phyloP scores from a whole-genome alignment of 768 basidiomycete genomes.

The Tylopilus sp. region DNA sequence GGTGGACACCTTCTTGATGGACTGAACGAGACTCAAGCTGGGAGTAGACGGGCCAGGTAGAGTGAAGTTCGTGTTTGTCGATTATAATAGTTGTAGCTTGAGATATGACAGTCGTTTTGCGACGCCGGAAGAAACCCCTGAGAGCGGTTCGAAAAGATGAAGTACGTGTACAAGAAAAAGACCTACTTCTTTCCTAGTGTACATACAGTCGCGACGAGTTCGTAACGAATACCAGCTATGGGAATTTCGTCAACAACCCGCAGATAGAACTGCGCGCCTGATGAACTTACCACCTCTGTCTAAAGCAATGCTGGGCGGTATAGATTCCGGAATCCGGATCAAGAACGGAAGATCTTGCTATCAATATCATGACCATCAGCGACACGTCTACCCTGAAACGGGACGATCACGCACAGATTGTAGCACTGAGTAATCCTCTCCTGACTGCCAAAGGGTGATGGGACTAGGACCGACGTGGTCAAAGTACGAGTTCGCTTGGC shows the following conservation, averaged over 20 bases:
- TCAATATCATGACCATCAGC: neutral
- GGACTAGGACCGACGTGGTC: slow-evolving; percentile 83
- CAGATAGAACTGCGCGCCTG: neutral
- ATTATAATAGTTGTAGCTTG: slow-evolving; percentile 72
- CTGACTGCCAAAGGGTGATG: slow-evolving; percentile 63
- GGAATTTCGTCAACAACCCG: neutral
- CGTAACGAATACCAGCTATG: slow-evolving; percentile 81
- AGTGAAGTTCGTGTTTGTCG: slow-evolving; percentile 91
- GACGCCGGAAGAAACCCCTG: slow-evolving; percentile 76
- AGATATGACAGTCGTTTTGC: slow-evolving; percentile 67
- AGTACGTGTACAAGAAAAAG: neutral
- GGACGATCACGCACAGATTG: slow-evolving; percentile 45
- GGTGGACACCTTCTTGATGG: slow-evolving; percentile 63
- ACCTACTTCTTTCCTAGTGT: slow-evolving; percentile 80
- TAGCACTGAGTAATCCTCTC: neutral
- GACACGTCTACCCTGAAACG: neutral
- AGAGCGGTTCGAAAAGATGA: neutral
- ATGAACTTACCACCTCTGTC: slow-evolving; percentile 61
- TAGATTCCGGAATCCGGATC: slow-evolving; percentile 88
- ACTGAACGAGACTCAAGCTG: slow-evolving; percentile 71
- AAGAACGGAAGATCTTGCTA: slow-evolving; percentile 89
- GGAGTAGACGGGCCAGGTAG: slow-evolving; percentile 88
- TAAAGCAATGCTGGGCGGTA: slow-evolving; percentile 81
- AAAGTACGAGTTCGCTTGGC: slow-evolving; percentile 65
- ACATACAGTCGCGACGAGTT: slow-evolving; percentile 84